A percentile compares a stretch with the other conserved stretches of the same genome.
Conservation (phyloP, 768 basidiomycete genomes). For the Lactarius quietus region DNA sequence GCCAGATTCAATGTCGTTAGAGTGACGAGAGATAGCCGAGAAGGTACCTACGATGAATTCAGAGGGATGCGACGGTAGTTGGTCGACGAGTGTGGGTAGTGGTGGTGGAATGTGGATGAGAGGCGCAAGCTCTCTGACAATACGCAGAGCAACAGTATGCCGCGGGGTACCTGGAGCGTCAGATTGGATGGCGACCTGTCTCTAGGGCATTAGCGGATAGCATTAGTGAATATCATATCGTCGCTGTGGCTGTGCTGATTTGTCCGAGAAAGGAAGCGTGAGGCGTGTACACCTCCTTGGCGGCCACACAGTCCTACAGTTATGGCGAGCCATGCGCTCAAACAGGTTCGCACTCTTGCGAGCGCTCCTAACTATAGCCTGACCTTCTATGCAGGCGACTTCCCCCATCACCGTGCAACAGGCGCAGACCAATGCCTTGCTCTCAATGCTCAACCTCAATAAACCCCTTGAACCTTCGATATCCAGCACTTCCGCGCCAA, state of each 20-base stretch:
- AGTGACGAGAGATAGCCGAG: not conserved
- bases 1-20: not conserved
- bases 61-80: conserved; percentile 16
- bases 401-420: conserved; percentile 71
- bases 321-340: conserved; percentile 47
- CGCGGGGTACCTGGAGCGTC: conserved; percentile 4
- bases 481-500: conserved; percentile 36
- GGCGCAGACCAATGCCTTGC: conserved; percentile 80
- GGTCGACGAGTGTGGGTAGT: not conserved
- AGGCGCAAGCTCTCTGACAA: not conserved
- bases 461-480: conserved; percentile 51
- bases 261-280: not conserved
- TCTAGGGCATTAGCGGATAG: not conserved
- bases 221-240: not conserved
- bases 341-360: conserved; percentile 37
- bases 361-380: not conserved
- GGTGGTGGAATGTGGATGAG: not conserved
- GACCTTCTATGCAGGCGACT: conserved; percentile 31
- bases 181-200: not conserved
- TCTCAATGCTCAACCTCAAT: conserved; percentile 85
- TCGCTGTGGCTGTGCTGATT: not conserved
- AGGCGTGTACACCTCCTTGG: not conserved
- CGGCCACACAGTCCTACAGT: not conserved
- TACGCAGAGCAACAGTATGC: not conserved
- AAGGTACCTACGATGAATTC: conserved; percentile 2